Evolutionary conservation across 305 asterid species (phyloP), one percentile per base, ranked within the genome.

Genomic region (Rubia tinctorum): DNA sequence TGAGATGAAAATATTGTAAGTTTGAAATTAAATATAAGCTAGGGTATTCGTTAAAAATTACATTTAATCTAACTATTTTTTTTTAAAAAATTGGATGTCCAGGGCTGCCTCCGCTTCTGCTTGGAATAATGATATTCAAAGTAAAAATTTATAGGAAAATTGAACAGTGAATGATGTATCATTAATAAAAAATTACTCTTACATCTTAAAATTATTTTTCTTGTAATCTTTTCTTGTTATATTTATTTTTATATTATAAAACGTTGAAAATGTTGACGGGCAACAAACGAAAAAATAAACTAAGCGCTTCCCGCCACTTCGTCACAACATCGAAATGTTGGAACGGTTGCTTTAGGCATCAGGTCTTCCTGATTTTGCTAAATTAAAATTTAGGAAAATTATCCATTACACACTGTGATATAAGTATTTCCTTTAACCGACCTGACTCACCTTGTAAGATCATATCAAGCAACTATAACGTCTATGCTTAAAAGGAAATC

Each of bases 281-380:
- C 39, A 51, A 49, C 47, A 70, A 64, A 45, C 23, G n/a, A 60
- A n/a, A 3, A 18, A 7, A 18, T 14, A 53, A 34, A 23, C 1
- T 18, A 55, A 34, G 37, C 43, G 15, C 72, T 76, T 76, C 80
- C 80, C 80, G 80, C 80, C 76, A 76, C 40, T 71, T 22, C 25
- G 22, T 71, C 18, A 45, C 39, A 43, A 12, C 40, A 18, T 68
- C 51, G 15, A 25, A 43, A 63, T 37, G 60, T 66, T 37, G 18
- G 11, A 22, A 53, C 59, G 59, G 59, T 42, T 65, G 20, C 18
- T 65, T 55, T 27, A 18, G 6, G 11, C 13, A 42, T 60, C 34
- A 59, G 5, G 22, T 68, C 64, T 27, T 18, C 37, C 69, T 66
- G 23, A 14, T 15, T 58, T 58, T 39, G 22, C 51, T 20, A 49